Evolutionary conservation across 257 asterid species (phyloP), one percentile per base, ranked within the genome.

Genomic region (Ocimum tenuiflorum): DNA sequence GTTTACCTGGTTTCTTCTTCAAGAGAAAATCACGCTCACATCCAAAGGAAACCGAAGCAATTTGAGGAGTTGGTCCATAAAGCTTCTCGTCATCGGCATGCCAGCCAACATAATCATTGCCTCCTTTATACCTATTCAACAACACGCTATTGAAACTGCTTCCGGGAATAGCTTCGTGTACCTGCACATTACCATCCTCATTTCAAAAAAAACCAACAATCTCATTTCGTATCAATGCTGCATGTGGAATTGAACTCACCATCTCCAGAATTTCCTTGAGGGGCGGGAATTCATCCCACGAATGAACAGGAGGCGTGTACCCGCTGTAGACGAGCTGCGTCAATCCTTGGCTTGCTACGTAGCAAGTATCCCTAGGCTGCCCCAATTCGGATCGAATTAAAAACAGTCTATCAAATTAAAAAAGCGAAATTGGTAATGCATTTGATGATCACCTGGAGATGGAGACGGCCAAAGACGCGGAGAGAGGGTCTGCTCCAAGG

Each of bases 81-180:
- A 87, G 88, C 61, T 89, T 91, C 88, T 89, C 98, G 71, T 89
- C 94, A 63, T 91, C 98, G n/a, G 98, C 91, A 68, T 91, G 98
- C 98, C 98, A 91, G 53, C 98, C 90, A 33, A 91, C 98, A 68
- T 82, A 84, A 77, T 91, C 98, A 58, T 74, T 81, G 41, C 97
- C 98, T 67, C 95, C 95, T 71, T 82, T 85, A 35, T 89, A 91
- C 74, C 96, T 87, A 67, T 91, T 91, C 24, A 91, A 70, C 31
- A 91, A 64, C 47, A 91, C 79, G 84, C 97, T 91, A 71, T 91
- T 91, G 91, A 89, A 91, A 60, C 71, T 67, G 82, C 94, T 89
- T 50, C 92, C 98, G 3, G 98, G 97, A 76, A 87, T 73, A 60
- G 75, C 88, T 71, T 72, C 67, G 22, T 81, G 98, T 22, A 91